Evolutionary conservation across 1,284 basidiomycete species (phyloP).

Genomic region (Boletus semigastroideus): DNA sequence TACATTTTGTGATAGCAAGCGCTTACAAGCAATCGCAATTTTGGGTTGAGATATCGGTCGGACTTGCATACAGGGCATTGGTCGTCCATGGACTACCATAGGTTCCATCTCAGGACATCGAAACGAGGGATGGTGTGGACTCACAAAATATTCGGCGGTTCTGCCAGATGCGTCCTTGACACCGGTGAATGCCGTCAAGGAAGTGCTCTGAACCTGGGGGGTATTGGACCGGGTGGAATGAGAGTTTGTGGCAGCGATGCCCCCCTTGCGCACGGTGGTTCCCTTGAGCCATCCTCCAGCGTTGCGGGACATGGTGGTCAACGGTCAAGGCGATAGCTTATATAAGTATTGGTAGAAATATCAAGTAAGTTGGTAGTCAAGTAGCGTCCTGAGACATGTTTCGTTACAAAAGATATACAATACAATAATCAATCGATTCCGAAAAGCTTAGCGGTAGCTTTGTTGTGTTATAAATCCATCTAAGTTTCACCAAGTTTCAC

Average conservation of each 20-base stretch:
- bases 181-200: constrained; percentile 69
- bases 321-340: constrained; percentile 8
- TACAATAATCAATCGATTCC: neutral
- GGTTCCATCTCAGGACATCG: constrained; percentile 10
- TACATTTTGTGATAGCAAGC: constrained; percentile 99
- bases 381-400: constrained; percentile 6
- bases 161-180: constrained; percentile 81
- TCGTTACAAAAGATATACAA: constrained; percentile 2
- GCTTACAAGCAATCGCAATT: constrained; percentile 90
- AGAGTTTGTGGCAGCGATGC: constrained; percentile 41
- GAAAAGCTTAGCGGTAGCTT: neutral
- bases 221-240: constrained; percentile 58
- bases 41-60: constrained; percentile 94
- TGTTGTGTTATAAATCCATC: neutral
- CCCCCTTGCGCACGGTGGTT: constrained; percentile 69
- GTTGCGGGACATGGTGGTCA: constrained; percentile 27
- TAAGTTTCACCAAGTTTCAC: constrained; percentile 8
- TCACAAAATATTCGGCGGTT: constrained; percentile 73
- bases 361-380: neutral
- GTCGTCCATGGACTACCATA: constrained; percentile 80
- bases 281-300: constrained; percentile 64
- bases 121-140: constrained; percentile 28
- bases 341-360: too few species aligned
- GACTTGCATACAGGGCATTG: constrained; percentile 98
- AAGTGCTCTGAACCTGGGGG: constrained; percentile 69